Evolutionary conservation across 2,329 filamentous ascomycete species (phyloP).

Genomic region (Calonectria naviculata): DNA sequence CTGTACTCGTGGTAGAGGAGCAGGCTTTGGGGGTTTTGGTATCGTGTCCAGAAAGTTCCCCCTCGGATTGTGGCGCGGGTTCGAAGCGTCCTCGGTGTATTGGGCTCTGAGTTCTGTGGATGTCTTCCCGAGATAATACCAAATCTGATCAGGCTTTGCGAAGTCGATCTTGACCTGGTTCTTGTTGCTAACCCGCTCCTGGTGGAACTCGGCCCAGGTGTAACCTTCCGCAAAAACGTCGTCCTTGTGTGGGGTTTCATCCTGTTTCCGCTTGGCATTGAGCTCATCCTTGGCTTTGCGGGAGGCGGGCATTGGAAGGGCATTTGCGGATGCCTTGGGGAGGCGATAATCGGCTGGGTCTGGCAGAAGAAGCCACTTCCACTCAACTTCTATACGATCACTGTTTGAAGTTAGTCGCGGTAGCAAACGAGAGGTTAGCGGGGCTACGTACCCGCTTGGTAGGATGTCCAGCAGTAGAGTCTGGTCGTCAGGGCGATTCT

Average conservation of each 20-base stretch:
- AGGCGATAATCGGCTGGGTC: constrained; percentile 77
- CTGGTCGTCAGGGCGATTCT: constrained; percentile 82
- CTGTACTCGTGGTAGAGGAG: constrained; percentile 38
- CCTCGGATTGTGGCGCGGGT: constrained; percentile 71
- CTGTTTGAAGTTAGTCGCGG: constrained; percentile 60
- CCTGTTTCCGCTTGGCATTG: constrained; percentile 71
- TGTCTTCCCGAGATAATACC: constrained; percentile 86
- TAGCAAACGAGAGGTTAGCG: not conserved
- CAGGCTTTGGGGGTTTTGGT: constrained; percentile 60
- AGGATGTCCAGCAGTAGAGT: constrained; percentile 84
- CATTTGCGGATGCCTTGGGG: constrained; percentile 79
- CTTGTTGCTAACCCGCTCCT: constrained; percentile 66
- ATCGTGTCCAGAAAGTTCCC: constrained; percentile 80
- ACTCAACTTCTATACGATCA: constrained; percentile 82
- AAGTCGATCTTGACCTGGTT: constrained; percentile 78
- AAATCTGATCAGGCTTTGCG: constrained; percentile 78
- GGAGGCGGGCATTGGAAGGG: constrained; percentile 75
- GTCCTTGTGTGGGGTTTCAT: constrained; percentile 73
- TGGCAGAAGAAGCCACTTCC: constrained; percentile 84
- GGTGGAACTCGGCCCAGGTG: constrained; percentile 85
- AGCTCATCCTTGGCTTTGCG: constrained; percentile 73
- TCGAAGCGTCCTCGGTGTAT: constrained; percentile 82
- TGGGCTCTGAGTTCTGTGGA: constrained; percentile 93
- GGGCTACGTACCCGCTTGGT: constrained; percentile 77
- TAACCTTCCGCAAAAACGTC: constrained; percentile 75